phyloP scores from a whole-genome alignment of 78 protist genomes.

The Dictyostelium discoideum region dicty_2.7 NC_007090.3:950001-950500 shows the following conservation, averaged over 20 bases:
- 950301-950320: slow-evolving; percentile 82
- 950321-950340: slow-evolving; percentile 80
- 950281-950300: slow-evolving; percentile 95
- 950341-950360: slow-evolving; percentile 71
- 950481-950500: slow-evolving; percentile 5
- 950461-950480: slow-evolving; percentile 84
- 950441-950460: slow-evolving; percentile 84
- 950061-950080: slow-evolving; percentile 95
- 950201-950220: slow-evolving; percentile 89
- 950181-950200: slow-evolving; percentile 92
- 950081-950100: slow-evolving; percentile 95
- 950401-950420: slow-evolving; percentile 98
- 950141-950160: slow-evolving; percentile 93
- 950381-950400: slow-evolving; percentile 96
- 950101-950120: slow-evolving; percentile 93
- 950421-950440: slow-evolving; percentile 79
- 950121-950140: slow-evolving; percentile 86
- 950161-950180: slow-evolving; percentile 95
- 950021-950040: slow-evolving; percentile 95
- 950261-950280: slow-evolving; percentile 94
- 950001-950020: slow-evolving; percentile 87
- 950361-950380: slow-evolving; percentile 84
- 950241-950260: slow-evolving; percentile 91
- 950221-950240: slow-evolving; percentile 87
- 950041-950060: slow-evolving; percentile 97